phyloP scores from a whole-genome alignment of 768 basidiomycete species.

The Lentinula sp. region DNA sequence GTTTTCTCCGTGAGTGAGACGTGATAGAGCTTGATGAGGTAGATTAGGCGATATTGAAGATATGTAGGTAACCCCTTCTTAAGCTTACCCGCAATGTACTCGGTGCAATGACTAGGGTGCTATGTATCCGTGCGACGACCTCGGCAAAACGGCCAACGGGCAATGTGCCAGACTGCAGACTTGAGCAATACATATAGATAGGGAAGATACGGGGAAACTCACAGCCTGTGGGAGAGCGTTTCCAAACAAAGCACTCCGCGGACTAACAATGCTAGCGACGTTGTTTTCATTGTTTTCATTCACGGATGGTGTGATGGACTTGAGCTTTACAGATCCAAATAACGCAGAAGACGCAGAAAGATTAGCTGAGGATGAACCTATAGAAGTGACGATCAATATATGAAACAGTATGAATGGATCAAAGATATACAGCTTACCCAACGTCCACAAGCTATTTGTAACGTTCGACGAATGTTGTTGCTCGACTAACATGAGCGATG shows the following conservation, averaged over 20 bases:
- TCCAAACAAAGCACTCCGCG: slow-evolving; percentile 44
- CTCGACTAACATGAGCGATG: not conserved
- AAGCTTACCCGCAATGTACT: not conserved
- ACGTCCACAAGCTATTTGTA: not conserved
- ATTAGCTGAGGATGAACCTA: slow-evolving; percentile 6
- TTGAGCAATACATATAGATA: not conserved
- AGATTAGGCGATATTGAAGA: not conserved
- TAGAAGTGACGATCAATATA: not conserved
- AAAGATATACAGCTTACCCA: not conserved
- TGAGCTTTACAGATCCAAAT: slow-evolving; percentile 16
- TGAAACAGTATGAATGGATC: not conserved
- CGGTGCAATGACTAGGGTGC: slow-evolving; percentile 56
- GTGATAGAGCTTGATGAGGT: not conserved
- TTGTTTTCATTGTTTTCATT: not conserved
- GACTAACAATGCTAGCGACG: slow-evolving; percentile 15
- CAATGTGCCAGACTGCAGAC: not conserved
- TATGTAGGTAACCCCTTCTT: not conserved
- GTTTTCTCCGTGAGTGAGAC: not conserved
- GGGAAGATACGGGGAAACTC: not conserved
- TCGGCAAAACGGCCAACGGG: slow-evolving; percentile 34
- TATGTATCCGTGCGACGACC: slow-evolving; percentile 62
- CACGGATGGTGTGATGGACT: slow-evolving; percentile 1
- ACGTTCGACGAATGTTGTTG: not conserved
- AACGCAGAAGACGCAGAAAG: slow-evolving; percentile 15
- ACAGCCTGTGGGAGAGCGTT: slow-evolving; percentile 7